These are phyloP conservation scores for Pleurotus salmoneostramineus DNA, from an alignment of 768 basidiomycete genomes.

Conservation along the genomic window DNA sequence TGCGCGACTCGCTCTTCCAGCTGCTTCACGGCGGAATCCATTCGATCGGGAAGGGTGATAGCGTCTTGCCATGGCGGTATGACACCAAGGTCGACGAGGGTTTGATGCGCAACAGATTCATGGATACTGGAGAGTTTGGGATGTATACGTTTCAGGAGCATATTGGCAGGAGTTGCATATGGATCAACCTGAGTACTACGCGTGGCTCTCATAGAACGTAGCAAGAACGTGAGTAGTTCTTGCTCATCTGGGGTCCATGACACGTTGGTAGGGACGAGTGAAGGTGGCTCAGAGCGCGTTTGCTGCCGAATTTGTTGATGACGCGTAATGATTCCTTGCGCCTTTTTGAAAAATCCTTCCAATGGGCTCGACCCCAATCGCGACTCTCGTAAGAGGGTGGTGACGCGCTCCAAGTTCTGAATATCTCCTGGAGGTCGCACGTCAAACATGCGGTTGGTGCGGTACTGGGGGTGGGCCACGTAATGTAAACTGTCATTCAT, in stretches of 20 bases:
- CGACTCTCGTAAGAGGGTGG: constrained; percentile 38
- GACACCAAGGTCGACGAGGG: constrained; percentile 70
- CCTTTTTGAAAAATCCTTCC: constrained; percentile 48
- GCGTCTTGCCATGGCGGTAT: constrained; percentile 81
- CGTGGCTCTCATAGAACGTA: constrained; percentile 43
- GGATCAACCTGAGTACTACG: constrained; percentile 60
- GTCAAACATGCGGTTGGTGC: constrained; percentile 45
- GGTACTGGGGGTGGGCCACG: constrained; percentile 44
- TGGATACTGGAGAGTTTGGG: constrained; percentile 26
- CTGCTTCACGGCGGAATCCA: constrained; percentile 26
- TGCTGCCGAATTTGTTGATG: constrained; percentile 24
- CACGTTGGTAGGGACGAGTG: constrained; percentile 21
- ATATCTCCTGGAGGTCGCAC: constrained; percentile 64
- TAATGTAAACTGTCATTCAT: constrained; percentile 53
- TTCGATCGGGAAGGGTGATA: constrained; percentile 34
- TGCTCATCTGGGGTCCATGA: constrained; percentile 52
- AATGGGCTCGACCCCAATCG: constrained; percentile 29
- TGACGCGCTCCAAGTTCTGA: constrained; percentile 43
- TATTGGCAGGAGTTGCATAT: constrained; percentile 45
- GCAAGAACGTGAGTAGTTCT: constrained; percentile 55
- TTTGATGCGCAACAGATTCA: constrained; percentile 33
- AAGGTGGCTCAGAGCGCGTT: constrained; percentile 26
- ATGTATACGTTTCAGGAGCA: constrained; percentile 56
- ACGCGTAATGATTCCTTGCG: constrained; percentile 32
- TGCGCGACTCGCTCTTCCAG: constrained; percentile 19